These are phyloP conservation scores for Amylocystis lapponica DNA, from an alignment of 768 basidiomycete species.

Conservation along the genomic window DNA sequence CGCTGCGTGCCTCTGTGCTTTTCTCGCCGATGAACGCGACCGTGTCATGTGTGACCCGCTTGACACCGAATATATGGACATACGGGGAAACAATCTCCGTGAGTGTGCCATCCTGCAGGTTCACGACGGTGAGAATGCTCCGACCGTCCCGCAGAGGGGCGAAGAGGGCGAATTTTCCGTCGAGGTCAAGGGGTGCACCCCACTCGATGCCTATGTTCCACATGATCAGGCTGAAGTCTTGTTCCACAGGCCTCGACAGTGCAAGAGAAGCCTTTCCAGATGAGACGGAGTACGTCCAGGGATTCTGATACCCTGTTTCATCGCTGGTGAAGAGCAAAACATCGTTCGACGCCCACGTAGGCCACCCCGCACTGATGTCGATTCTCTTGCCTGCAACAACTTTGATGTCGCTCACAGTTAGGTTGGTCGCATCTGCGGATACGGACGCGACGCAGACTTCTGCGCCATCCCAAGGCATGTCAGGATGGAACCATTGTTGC, in stretches of 20 bases:
- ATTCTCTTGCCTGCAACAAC: slow-evolving; percentile 47
- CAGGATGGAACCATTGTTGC: slow-evolving; percentile 60
- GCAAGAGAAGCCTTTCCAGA: slow-evolving; percentile 31
- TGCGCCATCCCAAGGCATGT: slow-evolving; percentile 65
- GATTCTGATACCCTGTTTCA: slow-evolving; percentile 60
- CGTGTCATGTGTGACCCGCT: slow-evolving; percentile 24
- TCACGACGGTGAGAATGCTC: slow-evolving; percentile 28
- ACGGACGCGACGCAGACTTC: slow-evolving; percentile 51
- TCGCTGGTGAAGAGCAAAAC: slow-evolving; percentile 62
- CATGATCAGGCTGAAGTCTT: slow-evolving; percentile 55
- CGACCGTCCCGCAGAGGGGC: slow-evolving; percentile 30
- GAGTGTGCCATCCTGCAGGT: slow-evolving; percentile 21
- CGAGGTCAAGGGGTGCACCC: slow-evolving; percentile 39
- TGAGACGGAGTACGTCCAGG: slow-evolving; percentile 46
- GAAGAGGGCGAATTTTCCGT: slow-evolving; percentile 24
- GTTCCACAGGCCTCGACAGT: slow-evolving; percentile 36
- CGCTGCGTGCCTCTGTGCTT: slow-evolving; percentile 29
- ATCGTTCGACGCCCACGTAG: slow-evolving; percentile 52
- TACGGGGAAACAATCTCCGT: slow-evolving; percentile 35
- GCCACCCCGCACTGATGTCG: slow-evolving; percentile 51
- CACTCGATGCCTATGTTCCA: slow-evolving; percentile 49
- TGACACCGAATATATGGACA: slow-evolving; percentile 34
- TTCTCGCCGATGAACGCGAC: slow-evolving; percentile 43
- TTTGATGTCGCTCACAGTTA: slow-evolving; percentile 27
- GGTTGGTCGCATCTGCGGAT: slow-evolving; percentile 13